Evolutionary conservation across 306 rosid genomes (phyloP).

Genomic region (Nissolia schottii): DNA sequence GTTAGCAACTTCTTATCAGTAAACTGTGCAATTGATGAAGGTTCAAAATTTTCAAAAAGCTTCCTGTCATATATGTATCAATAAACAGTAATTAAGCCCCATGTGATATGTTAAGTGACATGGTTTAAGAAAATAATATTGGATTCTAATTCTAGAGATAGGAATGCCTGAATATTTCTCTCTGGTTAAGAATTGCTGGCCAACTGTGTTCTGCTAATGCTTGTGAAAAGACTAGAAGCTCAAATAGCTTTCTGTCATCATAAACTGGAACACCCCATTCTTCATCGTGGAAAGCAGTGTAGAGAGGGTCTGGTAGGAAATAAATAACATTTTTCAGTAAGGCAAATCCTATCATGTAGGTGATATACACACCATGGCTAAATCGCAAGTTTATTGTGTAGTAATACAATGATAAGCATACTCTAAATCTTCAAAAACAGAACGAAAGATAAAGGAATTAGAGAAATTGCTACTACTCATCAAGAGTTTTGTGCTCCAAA

Average conservation of each 20-base stretch:
- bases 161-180: conserved; percentile 68
- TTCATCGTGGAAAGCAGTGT: conserved; percentile 69
- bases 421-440: background rate
- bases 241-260: conserved; percentile 78
- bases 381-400: background rate
- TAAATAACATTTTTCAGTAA: conserved; percentile 9
- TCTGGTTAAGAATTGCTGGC: conserved; percentile 65
- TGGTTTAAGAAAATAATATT: background rate
- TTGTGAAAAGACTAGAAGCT: conserved; percentile 72
- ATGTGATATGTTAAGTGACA: background rate
- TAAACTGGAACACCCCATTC: conserved; percentile 90
- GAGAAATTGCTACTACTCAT: too few relatives aligned
- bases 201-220: conserved; percentile 89
- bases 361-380: background rate
- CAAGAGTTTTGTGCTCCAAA: too few relatives aligned
- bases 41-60: conserved; percentile 66
- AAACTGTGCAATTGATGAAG: conserved; percentile 59
- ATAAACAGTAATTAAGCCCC: conserved; percentile 5
- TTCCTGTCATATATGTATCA: conserved; percentile 46
- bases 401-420: too few relatives aligned
- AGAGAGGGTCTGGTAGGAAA: conserved; percentile 56
- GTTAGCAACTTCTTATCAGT: conserved; percentile 61
- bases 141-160: background rate
- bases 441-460: background rate
- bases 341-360: background rate